These are phyloP conservation scores for Heracleum sosnowskyi DNA, from an alignment of 129 eudicot genomes.

Conservation along the genomic window DNA sequence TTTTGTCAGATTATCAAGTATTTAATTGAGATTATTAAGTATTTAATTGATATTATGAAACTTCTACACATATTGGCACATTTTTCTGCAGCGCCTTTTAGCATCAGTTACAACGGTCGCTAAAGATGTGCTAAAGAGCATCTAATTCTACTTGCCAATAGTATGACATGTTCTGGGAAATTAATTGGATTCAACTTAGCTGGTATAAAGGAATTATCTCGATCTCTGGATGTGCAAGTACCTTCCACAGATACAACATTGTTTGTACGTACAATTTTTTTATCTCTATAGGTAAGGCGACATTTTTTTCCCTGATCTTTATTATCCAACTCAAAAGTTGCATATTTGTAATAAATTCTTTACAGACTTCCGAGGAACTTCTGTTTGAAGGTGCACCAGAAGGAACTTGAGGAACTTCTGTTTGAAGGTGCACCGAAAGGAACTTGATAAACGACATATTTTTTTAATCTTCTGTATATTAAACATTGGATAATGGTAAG, in stretches of 20 bases:
- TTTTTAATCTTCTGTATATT: no score
- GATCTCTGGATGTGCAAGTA: conserved; percentile 66
- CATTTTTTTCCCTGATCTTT: neutral
- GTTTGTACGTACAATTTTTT: conserved; percentile 44
- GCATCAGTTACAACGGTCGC: conserved; percentile 83
- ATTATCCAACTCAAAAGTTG: neutral
- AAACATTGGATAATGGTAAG: no score
- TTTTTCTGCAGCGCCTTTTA: conserved; percentile 61
- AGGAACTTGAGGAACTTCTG: no score
- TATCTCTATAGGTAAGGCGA: neutral
- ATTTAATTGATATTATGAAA: neutral
- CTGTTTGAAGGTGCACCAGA: no score
- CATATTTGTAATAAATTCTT: neutral
- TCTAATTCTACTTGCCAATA: no score
- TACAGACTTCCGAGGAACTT: conserved; percentile 81
- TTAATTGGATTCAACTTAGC: conserved; percentile 76
- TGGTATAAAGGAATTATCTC: conserved; percentile 74
- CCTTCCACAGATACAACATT: conserved; percentile 95
- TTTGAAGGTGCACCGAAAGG: no score
- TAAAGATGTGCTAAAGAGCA: conserved; percentile 81
- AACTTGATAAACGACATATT: no score
- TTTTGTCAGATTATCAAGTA: no score
- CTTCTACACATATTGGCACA: neutral
- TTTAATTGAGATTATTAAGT: no score
- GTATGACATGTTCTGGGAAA: conserved; percentile 79